phyloP scores from a whole-genome alignment of 2,329 filamentous ascomycete genomes.

The Neofusicoccum ribis region DNA sequence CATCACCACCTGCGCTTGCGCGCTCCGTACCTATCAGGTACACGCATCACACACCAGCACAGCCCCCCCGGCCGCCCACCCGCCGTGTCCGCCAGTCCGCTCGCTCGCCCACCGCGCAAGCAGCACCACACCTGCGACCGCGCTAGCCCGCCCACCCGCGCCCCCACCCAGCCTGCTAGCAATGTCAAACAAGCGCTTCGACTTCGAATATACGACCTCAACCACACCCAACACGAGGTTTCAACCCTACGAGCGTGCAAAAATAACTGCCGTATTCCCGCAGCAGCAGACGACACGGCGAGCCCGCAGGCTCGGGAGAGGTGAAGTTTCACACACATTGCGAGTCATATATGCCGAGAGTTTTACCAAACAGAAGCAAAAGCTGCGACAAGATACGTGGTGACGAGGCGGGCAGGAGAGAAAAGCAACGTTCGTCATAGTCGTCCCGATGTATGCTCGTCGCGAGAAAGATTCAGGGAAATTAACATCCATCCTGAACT shows the following conservation, averaged over 20 bases:
- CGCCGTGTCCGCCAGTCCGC: not conserved
- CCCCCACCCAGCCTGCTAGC: not conserved
- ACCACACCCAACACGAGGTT: conserved; percentile 7
- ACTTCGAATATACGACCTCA: conserved; percentile 8
- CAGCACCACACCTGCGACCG: not conserved
- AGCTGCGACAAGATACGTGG: too few species aligned
- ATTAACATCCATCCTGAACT: not conserved
- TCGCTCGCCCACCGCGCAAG: not conserved
- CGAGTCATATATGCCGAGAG: not conserved
- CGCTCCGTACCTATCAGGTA: conserved; percentile 10
- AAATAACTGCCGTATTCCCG: not conserved
- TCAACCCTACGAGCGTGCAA: not conserved
- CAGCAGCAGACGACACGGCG: not conserved
- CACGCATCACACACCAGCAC: not conserved
- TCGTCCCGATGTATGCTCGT: not conserved
- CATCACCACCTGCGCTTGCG: not conserved
- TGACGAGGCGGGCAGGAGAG: too few species aligned
- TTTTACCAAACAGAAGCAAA: not conserved
- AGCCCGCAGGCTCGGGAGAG: not conserved
- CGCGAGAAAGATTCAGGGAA: not conserved
- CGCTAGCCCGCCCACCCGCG: not conserved
- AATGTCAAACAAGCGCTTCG: not conserved
- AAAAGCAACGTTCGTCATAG: not conserved
- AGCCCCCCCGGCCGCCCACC: not conserved
- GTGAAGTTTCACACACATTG: conserved; percentile 13